A percentile compares a stretch with the other conserved stretches of the same genome.
phyloP scores from a whole-genome alignment of 257 asterid species.

The Fraxinus excelsior region DNA sequence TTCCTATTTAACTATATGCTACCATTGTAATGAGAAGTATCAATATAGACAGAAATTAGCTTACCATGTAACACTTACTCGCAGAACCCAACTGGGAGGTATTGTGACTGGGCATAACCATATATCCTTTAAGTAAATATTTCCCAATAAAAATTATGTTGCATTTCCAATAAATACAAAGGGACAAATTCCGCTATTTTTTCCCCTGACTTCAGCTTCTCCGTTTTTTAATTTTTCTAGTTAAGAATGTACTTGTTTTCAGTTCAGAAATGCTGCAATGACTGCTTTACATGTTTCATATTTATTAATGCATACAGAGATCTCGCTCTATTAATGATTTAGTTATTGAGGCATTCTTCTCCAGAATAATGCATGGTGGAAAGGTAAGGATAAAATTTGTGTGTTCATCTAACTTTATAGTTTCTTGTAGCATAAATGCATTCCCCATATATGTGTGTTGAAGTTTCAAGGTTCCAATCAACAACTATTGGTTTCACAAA shows the following conservation, averaged over 20 bases:
- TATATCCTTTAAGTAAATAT: neutral
- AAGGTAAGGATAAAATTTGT: neutral
- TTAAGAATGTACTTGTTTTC: neutral
- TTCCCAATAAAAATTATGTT: neutral
- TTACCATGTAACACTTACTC: too few species aligned
- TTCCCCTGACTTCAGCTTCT: neutral
- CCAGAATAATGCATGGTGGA: slow-evolving; percentile 9
- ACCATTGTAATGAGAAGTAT: too few species aligned
- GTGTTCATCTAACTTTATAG: neutral
- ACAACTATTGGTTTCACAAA: too few species aligned
- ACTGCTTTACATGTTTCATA: slow-evolving; percentile 21
- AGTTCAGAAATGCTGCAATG: neutral
- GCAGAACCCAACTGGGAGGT: too few species aligned
- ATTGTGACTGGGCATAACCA: too few species aligned
- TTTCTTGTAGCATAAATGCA: neutral
- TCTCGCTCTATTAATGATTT: slow-evolving; percentile 11
- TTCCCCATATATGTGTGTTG: too few species aligned
- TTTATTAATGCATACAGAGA: slow-evolving; percentile 17
- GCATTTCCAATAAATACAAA: neutral
- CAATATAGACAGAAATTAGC: too few species aligned
- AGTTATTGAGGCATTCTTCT: slow-evolving; percentile 19
- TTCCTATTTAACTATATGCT: too few species aligned
- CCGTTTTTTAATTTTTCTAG: neutral
- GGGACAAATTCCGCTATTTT: too few species aligned
- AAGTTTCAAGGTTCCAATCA: too few species aligned